Evolutionary conservation across 176 grass and related monocot genomes (phyloP).

Genomic region (Oryza nivara): DNA sequence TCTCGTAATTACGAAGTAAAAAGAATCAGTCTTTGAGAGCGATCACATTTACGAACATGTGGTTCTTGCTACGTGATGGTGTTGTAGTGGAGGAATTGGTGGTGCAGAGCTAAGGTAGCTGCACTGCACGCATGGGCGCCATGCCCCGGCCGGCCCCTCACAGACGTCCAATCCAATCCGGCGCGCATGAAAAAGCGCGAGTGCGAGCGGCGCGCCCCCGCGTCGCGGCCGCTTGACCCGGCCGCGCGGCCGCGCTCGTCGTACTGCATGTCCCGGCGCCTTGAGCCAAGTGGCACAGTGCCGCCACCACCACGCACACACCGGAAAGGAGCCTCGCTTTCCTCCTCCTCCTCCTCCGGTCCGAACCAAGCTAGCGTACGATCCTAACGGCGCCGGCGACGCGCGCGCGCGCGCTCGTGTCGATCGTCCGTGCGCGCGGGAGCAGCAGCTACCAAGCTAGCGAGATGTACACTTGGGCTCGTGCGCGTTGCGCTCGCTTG

Average conservation of each 20-base stretch:
- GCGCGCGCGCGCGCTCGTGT: no score
- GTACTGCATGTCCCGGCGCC: constrained; percentile 20
- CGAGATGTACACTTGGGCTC: not conserved
- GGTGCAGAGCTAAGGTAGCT: not conserved
- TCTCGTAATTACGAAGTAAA: not conserved
- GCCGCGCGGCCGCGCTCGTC: not conserved
- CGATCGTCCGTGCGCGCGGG: no score
- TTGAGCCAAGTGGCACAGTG: constrained; percentile 67
- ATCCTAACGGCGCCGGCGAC: no score
- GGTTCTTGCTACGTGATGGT: no score
- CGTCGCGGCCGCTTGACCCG: not conserved
- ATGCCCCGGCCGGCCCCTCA: not conserved
- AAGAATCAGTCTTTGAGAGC: not conserved
- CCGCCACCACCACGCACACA: not conserved
- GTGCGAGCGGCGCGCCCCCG: constrained; percentile 13
- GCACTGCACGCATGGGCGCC: not conserved
- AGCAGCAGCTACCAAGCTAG: not conserved
- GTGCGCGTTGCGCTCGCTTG: not conserved
- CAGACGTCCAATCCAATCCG: constrained; percentile 36
- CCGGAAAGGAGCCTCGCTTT: constrained; percentile 15
- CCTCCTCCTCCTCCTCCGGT: no score
- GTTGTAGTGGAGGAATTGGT: not conserved
- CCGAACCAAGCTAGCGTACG: no score
- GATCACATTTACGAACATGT: not conserved
- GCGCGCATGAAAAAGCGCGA: constrained; percentile 41